A percentile compares a stretch with the other conserved stretches of the same genome.
These are phyloP conservation scores for Arthrinium puccinioides DNA, from an alignment of 2,329 filamentous ascomycete genomes.

Conservation along the genomic window DNA sequence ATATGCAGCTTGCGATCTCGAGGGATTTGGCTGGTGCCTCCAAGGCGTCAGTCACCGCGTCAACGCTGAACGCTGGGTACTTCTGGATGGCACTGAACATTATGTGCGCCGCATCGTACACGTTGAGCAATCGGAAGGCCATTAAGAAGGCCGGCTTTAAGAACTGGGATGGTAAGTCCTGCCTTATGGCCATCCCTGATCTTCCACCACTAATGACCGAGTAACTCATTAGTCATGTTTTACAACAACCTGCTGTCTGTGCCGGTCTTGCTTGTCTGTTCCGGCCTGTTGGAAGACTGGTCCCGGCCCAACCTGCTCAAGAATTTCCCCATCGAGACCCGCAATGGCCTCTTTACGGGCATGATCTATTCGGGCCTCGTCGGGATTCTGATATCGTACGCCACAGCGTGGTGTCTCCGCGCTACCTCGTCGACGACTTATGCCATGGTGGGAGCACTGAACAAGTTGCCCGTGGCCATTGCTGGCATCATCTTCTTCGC, in stretches of 20 bases:
- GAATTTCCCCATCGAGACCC: conserved; percentile 81
- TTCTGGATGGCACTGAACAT: conserved; percentile 98
- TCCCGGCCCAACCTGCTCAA: conserved; percentile 70
- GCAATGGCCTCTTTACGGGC: conserved; percentile 73
- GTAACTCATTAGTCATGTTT: conserved; percentile 71
- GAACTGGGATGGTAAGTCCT: conserved; percentile 87
- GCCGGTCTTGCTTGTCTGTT: conserved; percentile 77
- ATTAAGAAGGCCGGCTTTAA: conserved; percentile 99
- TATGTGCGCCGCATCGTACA: conserved; percentile 83
- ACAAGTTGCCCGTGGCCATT: conserved; percentile 94
- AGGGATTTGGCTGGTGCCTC: conserved; percentile 29
- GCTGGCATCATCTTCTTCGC: conserved; percentile 93
- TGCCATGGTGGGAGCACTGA: conserved; percentile 95
- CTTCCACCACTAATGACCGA: background rate
- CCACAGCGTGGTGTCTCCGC: conserved; percentile 96
- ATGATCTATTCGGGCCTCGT: conserved; percentile 93
- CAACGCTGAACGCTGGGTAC: conserved; percentile 89
- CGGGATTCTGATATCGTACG: conserved; percentile 98
- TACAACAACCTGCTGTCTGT: conserved; percentile 99
- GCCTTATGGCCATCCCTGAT: background rate
- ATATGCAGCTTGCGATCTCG: conserved; percentile 62
- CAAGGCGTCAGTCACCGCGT: conserved; percentile 68
- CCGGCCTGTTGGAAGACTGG: conserved; percentile 87
- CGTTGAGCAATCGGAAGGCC: conserved; percentile 92
- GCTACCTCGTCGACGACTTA: conserved; percentile 97